Conservation (phyloP, 2,329 filamentous ascomycete genomes). For the Penicillium corylophilum region DNA sequence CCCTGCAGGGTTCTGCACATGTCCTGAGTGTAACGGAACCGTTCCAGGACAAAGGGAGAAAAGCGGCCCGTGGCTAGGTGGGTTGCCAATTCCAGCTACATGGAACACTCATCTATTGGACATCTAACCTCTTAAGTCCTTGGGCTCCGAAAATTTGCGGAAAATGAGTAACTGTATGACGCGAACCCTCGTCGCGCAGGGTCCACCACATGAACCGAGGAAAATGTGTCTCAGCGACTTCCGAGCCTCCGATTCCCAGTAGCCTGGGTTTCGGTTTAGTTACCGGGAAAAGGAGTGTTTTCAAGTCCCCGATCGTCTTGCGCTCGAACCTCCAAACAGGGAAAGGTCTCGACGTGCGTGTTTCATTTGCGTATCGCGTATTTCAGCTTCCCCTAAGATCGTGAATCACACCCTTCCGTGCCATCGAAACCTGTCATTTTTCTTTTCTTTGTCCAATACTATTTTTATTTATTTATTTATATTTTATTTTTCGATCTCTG, state of each 20-base stretch:
- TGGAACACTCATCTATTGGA: constrained; percentile 32
- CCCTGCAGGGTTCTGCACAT: constrained; percentile 8
- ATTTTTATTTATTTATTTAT: background rate
- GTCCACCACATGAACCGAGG: background rate
- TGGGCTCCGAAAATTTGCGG: background rate
- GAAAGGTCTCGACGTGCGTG: constrained; percentile 8
- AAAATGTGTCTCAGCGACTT: background rate
- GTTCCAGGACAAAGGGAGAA: constrained; percentile 15
- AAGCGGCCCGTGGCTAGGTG: constrained; percentile 19
- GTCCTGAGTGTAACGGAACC: background rate
- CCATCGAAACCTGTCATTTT: background rate
- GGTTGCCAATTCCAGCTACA: constrained; percentile 26
- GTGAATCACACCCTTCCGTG: background rate
- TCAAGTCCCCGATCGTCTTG: background rate
- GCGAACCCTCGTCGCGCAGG: background rate
- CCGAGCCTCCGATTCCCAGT: constrained; percentile 13
- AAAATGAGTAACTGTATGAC: background rate
- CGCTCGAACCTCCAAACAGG: constrained; percentile 11
- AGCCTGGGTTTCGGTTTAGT: background rate
- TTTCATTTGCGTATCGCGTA: background rate
- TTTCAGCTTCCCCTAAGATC: background rate
- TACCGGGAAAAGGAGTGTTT: background rate
- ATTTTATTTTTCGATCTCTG: background rate
- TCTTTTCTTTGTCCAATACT: too few relatives aligned
- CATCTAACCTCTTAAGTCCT: constrained; percentile 3